A percentile compares a stretch with the other conserved stretches of the same genome.
These are phyloP conservation scores for Dipteronia sinensis DNA, from an alignment of 345 rosid species.

Conservation along the genomic window DNA sequence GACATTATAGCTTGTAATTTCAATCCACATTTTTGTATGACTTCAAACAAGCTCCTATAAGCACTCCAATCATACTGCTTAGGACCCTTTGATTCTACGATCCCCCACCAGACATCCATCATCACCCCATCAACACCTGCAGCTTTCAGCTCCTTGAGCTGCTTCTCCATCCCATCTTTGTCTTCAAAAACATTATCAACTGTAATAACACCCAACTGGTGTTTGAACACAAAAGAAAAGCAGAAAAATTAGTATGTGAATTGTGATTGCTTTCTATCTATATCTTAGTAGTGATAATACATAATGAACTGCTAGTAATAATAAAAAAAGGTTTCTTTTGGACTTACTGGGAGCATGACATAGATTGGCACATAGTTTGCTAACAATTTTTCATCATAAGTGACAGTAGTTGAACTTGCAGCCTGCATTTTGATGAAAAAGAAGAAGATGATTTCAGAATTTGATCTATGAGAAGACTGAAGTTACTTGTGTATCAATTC, in stretches of 20 bases:
- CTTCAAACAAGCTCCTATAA: constrained; percentile 62
- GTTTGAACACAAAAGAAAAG: background rate
- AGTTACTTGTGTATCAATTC: background rate
- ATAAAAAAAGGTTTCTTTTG: background rate
- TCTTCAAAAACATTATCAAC: constrained; percentile 54
- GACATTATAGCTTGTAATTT: constrained; percentile 87
- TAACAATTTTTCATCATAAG: constrained; percentile 47
- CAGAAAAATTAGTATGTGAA: background rate
- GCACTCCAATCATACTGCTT: constrained; percentile 71
- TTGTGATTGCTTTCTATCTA: background rate
- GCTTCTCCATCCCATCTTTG: constrained; percentile 40
- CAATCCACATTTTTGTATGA: constrained; percentile 47
- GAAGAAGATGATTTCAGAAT: background rate
- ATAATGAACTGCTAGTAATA: background rate
- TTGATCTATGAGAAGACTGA: background rate
- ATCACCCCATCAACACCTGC: constrained; percentile 80
- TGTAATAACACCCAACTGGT: constrained; percentile 65
- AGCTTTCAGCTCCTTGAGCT: constrained; percentile 62
- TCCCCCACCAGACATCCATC: constrained; percentile 93
- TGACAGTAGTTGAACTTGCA: constrained; percentile 17
- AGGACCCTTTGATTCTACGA: constrained; percentile 65
- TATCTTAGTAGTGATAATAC: background rate
- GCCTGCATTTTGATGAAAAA: constrained; percentile 38
- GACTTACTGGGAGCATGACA: constrained; percentile 89
- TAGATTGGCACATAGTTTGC: constrained; percentile 74